A percentile compares a stretch with the other conserved stretches of the same genome.
Evolutionary conservation across 768 basidiomycete genomes (phyloP).

Genomic region (Suillus variegatus): DNA sequence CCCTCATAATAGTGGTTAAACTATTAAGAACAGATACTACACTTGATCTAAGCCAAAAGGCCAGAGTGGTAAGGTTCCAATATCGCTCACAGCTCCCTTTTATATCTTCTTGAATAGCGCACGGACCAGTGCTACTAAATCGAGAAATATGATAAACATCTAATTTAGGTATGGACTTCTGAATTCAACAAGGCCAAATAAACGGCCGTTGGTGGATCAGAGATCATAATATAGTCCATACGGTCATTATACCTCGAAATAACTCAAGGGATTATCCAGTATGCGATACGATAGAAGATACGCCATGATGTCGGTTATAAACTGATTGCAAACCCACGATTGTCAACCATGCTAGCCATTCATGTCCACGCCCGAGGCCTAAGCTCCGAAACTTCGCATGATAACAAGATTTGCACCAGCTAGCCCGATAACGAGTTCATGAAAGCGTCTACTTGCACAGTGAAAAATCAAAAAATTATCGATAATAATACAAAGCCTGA

Average conservation of each 20-base stretch:
- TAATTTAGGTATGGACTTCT: background rate
- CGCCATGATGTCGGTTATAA: background rate
- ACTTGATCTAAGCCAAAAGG: conserved; percentile 54
- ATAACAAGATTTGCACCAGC: background rate
- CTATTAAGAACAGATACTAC: conserved; percentile 84
- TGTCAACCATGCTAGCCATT: background rate
- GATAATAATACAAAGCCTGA: conserved; percentile 2
- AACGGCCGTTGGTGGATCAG: background rate
- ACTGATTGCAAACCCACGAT: background rate
- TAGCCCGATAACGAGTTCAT: background rate
- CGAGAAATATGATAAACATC: background rate
- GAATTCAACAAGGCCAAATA: background rate
- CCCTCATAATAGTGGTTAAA: conserved; percentile 61
- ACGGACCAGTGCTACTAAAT: background rate
- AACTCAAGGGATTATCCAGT: too few relatives aligned
- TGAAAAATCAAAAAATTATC: background rate
- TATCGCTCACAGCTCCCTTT: fast-evolving
- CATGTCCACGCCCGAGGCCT: too few relatives aligned
- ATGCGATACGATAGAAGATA: background rate
- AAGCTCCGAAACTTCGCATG: background rate
- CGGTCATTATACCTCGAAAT: too few relatives aligned
- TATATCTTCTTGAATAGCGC: background rate
- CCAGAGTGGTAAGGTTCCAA: conserved; percentile 36
- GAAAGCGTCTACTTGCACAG: background rate
- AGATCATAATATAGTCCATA: too few relatives aligned